Evolutionary conservation across 495 filamentous ascomycete species (phyloP).

Genomic region (Podospora comata): DNA sequence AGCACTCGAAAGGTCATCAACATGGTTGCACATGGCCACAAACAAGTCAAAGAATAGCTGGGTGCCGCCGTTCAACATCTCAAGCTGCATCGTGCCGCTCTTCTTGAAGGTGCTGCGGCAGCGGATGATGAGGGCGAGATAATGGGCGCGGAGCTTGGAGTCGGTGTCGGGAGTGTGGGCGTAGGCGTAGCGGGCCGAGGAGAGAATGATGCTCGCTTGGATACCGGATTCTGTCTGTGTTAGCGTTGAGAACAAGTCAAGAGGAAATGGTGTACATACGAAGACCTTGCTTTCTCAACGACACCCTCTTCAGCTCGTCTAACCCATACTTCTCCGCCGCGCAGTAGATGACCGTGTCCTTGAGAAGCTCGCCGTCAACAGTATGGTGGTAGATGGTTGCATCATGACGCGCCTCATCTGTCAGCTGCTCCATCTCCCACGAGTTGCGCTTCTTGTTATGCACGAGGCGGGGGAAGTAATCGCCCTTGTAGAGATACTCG

Average conservation of each 20-base stretch:
- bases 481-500: constrained; percentile 88
- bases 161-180: constrained; percentile 84
- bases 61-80: constrained; percentile 80
- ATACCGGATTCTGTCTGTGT: constrained; percentile 62
- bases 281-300: constrained; percentile 81
- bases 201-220: constrained; percentile 76
- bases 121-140: constrained; percentile 86
- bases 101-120: constrained; percentile 82
- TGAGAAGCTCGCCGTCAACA: constrained; percentile 66
- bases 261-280: constrained; percentile 35
- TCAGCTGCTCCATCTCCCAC: constrained; percentile 67
- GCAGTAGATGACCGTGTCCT: constrained; percentile 90
- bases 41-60: constrained; percentile 91
- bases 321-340: constrained; percentile 78
- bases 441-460: constrained; percentile 65
- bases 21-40: constrained; percentile 89
- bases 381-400: constrained; percentile 67
- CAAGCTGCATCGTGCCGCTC: constrained; percentile 93
- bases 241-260: not conserved
- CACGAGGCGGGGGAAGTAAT: constrained; percentile 77
- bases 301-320: constrained; percentile 75
- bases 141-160: constrained; percentile 84
- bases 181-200: constrained; percentile 82
- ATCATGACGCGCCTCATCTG: constrained; percentile 48
- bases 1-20: constrained; percentile 57